These are phyloP conservation scores for Eimeria necatrix DNA, from an alignment of 169 alveolate genomes.

Conservation along the genomic window DNA sequence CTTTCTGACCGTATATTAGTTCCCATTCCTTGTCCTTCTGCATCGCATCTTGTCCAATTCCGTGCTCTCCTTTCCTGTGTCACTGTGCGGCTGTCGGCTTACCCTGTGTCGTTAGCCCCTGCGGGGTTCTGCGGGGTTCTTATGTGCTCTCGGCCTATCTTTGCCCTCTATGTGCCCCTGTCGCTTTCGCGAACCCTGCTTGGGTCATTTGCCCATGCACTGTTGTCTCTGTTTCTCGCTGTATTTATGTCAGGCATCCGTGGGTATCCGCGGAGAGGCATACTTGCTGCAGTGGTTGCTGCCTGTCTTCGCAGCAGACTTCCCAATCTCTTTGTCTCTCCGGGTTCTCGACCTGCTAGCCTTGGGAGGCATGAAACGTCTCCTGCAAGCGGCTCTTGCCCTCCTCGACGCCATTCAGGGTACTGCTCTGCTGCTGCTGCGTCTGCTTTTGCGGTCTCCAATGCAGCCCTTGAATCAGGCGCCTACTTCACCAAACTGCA, in stretches of 20 bases:
- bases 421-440: neutral
- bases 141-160: too few species aligned
- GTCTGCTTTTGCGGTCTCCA: neutral
- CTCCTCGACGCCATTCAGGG: conserved; percentile 26
- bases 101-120: neutral
- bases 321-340: neutral
- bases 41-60: neutral
- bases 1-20: neutral
- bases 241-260: neutral
- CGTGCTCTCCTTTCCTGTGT: neutral
- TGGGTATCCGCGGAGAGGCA: neutral
- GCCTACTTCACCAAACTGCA: too few species aligned
- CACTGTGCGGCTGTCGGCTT: neutral
- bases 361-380: neutral
- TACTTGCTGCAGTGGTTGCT: neutral
- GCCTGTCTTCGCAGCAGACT: neutral
- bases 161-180: too few species aligned
- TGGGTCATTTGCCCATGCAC: too few species aligned
- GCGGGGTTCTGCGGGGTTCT: too few species aligned
- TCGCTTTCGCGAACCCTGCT: too few species aligned
- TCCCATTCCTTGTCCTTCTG: neutral
- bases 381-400: conserved; percentile 45
- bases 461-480: neutral
- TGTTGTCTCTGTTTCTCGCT: too few species aligned
- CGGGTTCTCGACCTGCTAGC: neutral